Percentiles rank a stretch among this genome's conserved stretches.
Conservation (phyloP, 306 rosid genomes). For the Quercus parvula region DNA sequence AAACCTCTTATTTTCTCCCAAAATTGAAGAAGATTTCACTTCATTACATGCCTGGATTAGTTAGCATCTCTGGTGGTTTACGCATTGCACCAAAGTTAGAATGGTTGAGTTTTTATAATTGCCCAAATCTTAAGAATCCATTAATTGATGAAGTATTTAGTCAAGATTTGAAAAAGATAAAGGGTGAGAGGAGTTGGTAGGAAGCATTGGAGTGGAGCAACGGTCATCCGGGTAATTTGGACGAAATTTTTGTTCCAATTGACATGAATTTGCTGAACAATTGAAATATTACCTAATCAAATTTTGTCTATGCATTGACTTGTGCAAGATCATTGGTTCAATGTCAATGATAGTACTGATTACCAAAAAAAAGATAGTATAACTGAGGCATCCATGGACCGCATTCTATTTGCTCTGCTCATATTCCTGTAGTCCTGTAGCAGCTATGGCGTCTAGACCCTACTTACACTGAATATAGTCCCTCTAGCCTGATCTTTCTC, state of each 20-base stretch:
- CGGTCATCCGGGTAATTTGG: not conserved
- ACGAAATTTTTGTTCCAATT: not conserved
- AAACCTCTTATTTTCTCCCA: not conserved
- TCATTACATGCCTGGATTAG: constrained; percentile 8
- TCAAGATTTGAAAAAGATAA: not conserved
- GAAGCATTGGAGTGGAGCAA: not conserved
- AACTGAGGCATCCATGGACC: not conserved
- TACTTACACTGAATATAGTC: too few species aligned
- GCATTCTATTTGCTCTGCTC: not conserved
- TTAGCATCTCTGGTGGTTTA: constrained; percentile 11
- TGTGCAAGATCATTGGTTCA: too few species aligned
- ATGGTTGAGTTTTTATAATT: constrained; percentile 7
- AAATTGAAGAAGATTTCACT: not conserved
- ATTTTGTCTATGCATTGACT: not conserved
- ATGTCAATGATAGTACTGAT: not conserved
- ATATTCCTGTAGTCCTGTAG: not conserved
- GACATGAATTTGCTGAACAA: not conserved
- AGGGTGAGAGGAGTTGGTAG: constrained; percentile 27
- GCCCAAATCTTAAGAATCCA: constrained; percentile 11
- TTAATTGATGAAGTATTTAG: not conserved
- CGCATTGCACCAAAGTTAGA: not conserved
- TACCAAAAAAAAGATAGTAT: not conserved
- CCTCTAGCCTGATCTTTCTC: too few species aligned
- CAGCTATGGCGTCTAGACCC: not conserved
- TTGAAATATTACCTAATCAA: not conserved